Evolutionary conservation across 2,329 filamentous ascomycete species (phyloP), one percentile per base, ranked within the genome.

Genomic region (Plectosphaerella sp.): DNA sequence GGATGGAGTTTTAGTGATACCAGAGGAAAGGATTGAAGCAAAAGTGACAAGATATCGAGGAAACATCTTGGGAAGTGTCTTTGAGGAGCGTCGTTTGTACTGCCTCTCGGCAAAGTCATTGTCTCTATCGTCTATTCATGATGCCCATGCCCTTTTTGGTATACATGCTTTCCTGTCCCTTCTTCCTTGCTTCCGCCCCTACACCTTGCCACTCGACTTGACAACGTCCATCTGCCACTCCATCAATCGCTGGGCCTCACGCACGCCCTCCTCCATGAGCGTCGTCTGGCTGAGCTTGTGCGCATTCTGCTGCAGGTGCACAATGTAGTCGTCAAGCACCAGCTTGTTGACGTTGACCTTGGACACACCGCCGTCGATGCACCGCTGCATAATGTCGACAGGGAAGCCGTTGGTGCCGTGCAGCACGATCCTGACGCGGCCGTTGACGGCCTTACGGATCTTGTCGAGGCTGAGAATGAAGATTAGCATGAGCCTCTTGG

Each of bases 321-420:
- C 66, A 35, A 74, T 65, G 52, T 75, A 76, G 41, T 71, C 69
- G 50, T 77, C 71, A 14, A 77, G 64, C 18, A 80, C 69, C 36
- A 76, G 58, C 41, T 76, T 78, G 57, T 84, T 84, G 2, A 84
- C 78, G 55, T 84, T 84, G 54, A 82, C 67, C 62, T 83, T 82
- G 22, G 73, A 68, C n/a, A 78, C 71, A 1, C 80, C 79, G 14
- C 69, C 69, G 20, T 64, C 62, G 57, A 84, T 80, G 58, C 80
- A 83, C 49, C 66, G 58, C 58, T 68, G 62, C 71, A 81, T 76
- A 3, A 80, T 62, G n/a, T 75, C 68, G 5, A 72, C 64, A 1
- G 71, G 65, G 54, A 82, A 82, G 43, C 74, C 76, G 55, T 82
- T 82, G 0, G 79, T 82, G 2, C 80, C 80, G 55, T 84, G 80